Evolutionary conservation across 2,329 filamentous ascomycete species (phyloP).

Genomic region (Sordariomycetes sp.): DNA sequence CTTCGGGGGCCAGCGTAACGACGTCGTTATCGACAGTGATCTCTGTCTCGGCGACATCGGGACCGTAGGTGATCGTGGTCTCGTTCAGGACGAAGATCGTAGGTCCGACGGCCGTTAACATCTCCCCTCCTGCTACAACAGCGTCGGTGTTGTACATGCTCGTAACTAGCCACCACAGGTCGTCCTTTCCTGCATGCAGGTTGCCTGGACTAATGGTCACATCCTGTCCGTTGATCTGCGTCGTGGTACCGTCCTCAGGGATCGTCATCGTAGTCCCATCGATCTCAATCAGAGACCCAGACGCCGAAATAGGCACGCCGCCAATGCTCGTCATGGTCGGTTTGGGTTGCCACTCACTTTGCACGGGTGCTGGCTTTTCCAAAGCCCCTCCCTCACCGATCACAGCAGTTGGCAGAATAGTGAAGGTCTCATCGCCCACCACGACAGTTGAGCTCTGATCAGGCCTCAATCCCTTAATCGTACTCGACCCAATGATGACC

Average conservation of each 20-base stretch:
- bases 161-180: too few species aligned
- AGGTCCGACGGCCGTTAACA: conserved; percentile 32
- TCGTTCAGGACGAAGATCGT: conserved; percentile 30
- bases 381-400: conserved; percentile 35
- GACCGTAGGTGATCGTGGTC: conserved; percentile 36
- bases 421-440: conserved; percentile 32
- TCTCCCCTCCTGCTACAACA: conserved; percentile 37
- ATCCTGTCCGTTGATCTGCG: conserved; percentile 19
- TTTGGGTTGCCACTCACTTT: conserved; percentile 11
- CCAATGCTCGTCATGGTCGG: conserved; percentile 28
- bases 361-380: conserved; percentile 23
- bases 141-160: too few species aligned
- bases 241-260: conserved; percentile 22
- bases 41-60: conserved; percentile 18
- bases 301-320: conserved; percentile 30
- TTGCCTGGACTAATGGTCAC: conserved; percentile 25
- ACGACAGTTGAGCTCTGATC: conserved; percentile 31
- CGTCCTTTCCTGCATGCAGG: too few species aligned
- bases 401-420: conserved; percentile 36
- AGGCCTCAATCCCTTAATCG: conserved; percentile 27
- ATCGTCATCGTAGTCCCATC: conserved; percentile 33
- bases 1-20: conserved; percentile 38
- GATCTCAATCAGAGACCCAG: conserved; percentile 29
- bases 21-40: conserved; percentile 39
- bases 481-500: conserved; percentile 38